Percentiles rank a stretch among this genome's conserved stretches.
These are phyloP conservation scores for Phytophthora kernoviae DNA, from an alignment of 352 stramenopile genomes.

Conservation along the genomic window DNA sequence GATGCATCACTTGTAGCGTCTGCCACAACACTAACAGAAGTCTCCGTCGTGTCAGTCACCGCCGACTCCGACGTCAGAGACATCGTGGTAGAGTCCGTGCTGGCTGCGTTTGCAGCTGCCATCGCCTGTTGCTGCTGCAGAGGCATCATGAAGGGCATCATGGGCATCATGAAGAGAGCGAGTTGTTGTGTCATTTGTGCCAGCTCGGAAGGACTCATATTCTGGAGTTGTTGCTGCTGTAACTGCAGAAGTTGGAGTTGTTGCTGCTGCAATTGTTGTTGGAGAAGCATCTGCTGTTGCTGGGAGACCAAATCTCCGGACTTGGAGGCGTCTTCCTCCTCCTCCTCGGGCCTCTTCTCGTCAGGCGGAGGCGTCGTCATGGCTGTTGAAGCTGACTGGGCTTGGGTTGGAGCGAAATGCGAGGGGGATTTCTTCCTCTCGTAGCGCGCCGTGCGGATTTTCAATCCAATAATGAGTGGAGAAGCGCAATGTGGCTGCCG, in stretches of 20 bases:
- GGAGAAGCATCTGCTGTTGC: slow-evolving; percentile 51
- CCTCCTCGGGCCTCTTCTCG: slow-evolving; percentile 21
- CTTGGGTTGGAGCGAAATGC: slow-evolving; percentile 4
- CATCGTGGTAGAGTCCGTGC: neutral
- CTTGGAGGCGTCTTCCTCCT: slow-evolving; percentile 24
- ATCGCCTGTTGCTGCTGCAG: slow-evolving; percentile 43
- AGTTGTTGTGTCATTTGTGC: slow-evolving; percentile 70
- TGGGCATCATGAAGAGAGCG: slow-evolving; percentile 78
- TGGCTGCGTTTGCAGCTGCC: slow-evolving; percentile 1
- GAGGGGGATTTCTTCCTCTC: slow-evolving; percentile 72
- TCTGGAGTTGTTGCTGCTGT: slow-evolving; percentile 56
- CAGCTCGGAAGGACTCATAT: slow-evolving; percentile 62
- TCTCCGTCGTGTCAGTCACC: neutral
- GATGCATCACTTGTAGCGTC: slow-evolving; percentile 14
- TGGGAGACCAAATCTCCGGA: slow-evolving; percentile 33
- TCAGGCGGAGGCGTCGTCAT: slow-evolving; percentile 36
- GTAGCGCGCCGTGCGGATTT: slow-evolving; percentile 51
- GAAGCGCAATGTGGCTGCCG: slow-evolving; percentile 18
- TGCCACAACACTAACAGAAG: neutral
- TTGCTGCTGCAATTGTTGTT: slow-evolving; percentile 63
- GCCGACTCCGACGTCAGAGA: slow-evolving; percentile 4
- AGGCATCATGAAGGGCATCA: slow-evolving; percentile 78
- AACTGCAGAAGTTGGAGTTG: slow-evolving; percentile 67
- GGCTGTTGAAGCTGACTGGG: slow-evolving; percentile 10
- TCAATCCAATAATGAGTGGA: slow-evolving; percentile 69